Conservation (phyloP, 306 rosid species). For the Sicyos baderoa region DNA sequence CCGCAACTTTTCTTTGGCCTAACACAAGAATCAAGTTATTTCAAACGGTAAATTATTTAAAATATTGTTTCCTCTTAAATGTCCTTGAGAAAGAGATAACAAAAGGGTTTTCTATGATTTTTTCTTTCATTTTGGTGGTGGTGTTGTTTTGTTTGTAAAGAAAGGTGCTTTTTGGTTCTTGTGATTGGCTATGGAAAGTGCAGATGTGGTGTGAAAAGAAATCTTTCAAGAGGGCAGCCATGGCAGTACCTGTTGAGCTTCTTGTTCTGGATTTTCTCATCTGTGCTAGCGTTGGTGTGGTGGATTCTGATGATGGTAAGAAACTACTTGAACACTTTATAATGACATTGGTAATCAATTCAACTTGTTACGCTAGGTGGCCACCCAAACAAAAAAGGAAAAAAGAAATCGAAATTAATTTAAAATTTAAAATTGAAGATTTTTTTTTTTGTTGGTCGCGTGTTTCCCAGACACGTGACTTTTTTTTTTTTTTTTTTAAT, state of each 20-base stretch:
- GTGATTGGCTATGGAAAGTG: too few species aligned
- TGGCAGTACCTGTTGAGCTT: conserved; percentile 47
- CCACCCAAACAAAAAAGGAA: too few species aligned
- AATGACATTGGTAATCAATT: background rate
- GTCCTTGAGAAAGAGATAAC: background rate
- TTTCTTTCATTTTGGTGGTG: conserved; percentile 2
- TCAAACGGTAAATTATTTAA: background rate
- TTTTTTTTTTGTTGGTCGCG: too few species aligned
- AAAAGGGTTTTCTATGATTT: background rate
- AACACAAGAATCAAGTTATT: background rate
- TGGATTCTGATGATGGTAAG: conserved; percentile 72
- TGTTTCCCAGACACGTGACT: too few species aligned
- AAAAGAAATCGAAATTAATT: too few species aligned
- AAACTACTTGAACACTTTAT: background rate
- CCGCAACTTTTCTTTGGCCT: background rate
- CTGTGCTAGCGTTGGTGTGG: conserved; percentile 38
- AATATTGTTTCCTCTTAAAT: background rate
- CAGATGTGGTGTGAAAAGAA: background rate
- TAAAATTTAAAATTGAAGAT: too few species aligned
- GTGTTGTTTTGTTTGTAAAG: too few species aligned
- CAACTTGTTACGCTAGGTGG: too few species aligned
- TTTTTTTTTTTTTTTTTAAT: too few species aligned
- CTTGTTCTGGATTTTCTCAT: conserved; percentile 42
- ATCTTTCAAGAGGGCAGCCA: conserved; percentile 18
- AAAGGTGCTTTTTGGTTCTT: background rate